Base-by-base conservation (phyloP, 148 eudicot species). In the Rhododendron ovatum region DNA sequence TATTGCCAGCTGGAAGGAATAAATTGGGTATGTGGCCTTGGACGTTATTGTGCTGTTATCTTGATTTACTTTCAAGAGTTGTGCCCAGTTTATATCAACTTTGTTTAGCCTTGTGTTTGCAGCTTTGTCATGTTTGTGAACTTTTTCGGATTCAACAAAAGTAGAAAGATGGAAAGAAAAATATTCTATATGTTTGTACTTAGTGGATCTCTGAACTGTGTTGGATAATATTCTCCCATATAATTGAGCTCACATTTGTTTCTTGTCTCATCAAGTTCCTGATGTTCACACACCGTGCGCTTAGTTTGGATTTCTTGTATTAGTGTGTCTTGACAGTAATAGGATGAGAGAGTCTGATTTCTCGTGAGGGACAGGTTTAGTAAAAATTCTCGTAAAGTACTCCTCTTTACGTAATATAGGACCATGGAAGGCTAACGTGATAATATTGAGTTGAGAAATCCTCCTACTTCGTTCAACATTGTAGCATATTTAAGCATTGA, bases 1-100 rank as follows among this genome's bases (percentile, higher is more conserved):
- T 90, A 91, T 82, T 84, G 88, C 84, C 93, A 91, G 73, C 86
- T 91, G 53, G 93, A 91, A 82, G 93, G 93, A 88, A 86, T 86
- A 78, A 91, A 90, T 48, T 91, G 93, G 91, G 93, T 91, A 91
- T 88, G 85, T 78, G n/a, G 28, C 77, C 26, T 33, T 10, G n/a
- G 63, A 47, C 71, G 20, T 48, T 9, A 13, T 28, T 76, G 8
- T 18, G 17, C 28, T 41, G 57, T 53, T 39, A 48, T 59, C 48
- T 61, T 63, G 35, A 39, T 39, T n/a, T 83, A 53, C 51, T 83
- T 30, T 65, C 10, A 18, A n/a, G 47, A 61, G 30, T 82, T 82
- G 48, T 57, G 33, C n/a, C 50, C 4, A 39, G n/a, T 0, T 82
- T 48, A 26, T 26, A n/a, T 41, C 45, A 41, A 41, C 45, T 41